These are phyloP conservation scores for Agarophyton chilense DNA, from an alignment of 23 red algal genomes.

Conservation along the genomic window DNA sequence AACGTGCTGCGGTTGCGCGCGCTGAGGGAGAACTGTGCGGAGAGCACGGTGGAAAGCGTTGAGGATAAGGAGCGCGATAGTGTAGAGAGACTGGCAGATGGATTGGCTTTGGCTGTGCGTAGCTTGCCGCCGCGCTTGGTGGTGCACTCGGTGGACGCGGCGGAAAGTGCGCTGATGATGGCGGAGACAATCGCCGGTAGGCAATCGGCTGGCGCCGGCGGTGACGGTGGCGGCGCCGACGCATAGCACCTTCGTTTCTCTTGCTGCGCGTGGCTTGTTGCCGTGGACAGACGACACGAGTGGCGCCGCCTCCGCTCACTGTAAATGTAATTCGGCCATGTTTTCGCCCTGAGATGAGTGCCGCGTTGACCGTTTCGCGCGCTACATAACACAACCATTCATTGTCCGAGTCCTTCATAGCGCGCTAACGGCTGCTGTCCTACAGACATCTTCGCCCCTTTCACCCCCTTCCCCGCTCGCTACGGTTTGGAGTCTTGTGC, in stretches of 20 bases:
- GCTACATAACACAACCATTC: neutral
- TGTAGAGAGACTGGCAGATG: slow-evolving; percentile 35
- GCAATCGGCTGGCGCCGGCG: neutral
- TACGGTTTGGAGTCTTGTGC: neutral
- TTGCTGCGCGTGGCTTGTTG: too few species aligned
- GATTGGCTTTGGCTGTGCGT: slow-evolving; percentile 3
- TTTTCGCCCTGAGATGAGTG: neutral
- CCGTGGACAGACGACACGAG: too few species aligned
- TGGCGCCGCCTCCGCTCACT: neutral
- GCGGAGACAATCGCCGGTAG: neutral
- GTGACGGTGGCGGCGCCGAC: neutral
- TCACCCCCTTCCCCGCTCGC: neutral
- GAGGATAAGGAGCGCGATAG: slow-evolving; percentile 59
- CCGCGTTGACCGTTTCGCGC: neutral
- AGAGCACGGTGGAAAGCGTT: slow-evolving; percentile 31
- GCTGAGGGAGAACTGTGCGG: slow-evolving; percentile 29
- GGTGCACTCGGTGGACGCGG: slow-evolving; percentile 46
- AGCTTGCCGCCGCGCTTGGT: slow-evolving; percentile 26
- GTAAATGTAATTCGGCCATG: slow-evolving; percentile 8
- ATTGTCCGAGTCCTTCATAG: too few species aligned
- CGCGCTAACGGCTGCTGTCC: neutral
- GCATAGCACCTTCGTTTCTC: neutral
- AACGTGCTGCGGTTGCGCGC: slow-evolving; percentile 63
- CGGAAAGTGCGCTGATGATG: slow-evolving; percentile 17
- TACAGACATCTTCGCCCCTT: neutral